A percentile compares a stretch with the other conserved stretches of the same genome.
Evolutionary conservation across 805 yeast species (phyloP).

Genomic region (Pichia phayaonensis): DNA sequence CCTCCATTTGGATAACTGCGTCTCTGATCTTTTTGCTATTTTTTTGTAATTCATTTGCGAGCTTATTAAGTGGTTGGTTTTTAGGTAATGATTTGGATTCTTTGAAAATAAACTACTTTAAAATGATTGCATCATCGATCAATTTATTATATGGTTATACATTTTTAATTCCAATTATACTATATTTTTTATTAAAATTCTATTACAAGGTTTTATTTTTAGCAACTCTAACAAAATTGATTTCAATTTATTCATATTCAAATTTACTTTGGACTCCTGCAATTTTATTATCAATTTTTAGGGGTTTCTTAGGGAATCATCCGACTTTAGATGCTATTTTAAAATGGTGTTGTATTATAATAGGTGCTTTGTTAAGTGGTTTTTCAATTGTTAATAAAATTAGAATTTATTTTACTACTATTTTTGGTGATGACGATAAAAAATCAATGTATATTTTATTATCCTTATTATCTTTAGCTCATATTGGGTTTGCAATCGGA

Average conservation of each 20-base stretch:
- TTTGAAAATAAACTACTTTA: slow-evolving; percentile 46
- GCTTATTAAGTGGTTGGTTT: slow-evolving; percentile 43
- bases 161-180: slow-evolving; percentile 49
- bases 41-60: slow-evolving; percentile 65
- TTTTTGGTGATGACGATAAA: slow-evolving; percentile 30
- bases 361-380: slow-evolving; percentile 59
- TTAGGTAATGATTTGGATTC: slow-evolving; percentile 34
- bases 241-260: slow-evolving; percentile 81
- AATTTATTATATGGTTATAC: slow-evolving; percentile 72
- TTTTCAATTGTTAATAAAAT: slow-evolving; percentile 42
- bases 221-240: slow-evolving; percentile 46
- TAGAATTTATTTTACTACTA: slow-evolving; percentile 32
- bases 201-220: slow-evolving; percentile 42
- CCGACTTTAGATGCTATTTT: slow-evolving; percentile 37
- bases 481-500: slow-evolving; percentile 50
- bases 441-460: slow-evolving; percentile 32
- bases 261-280: slow-evolving; percentile 83
- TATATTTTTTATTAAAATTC: slow-evolving; percentile 47
- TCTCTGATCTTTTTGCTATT: slow-evolving; percentile 70
- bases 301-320: slow-evolving; percentile 45
- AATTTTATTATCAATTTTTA: slow-evolving; percentile 50
- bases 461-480: slow-evolving; percentile 38
- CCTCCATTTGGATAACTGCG: slow-evolving; percentile 86
- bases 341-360: slow-evolving; percentile 55
- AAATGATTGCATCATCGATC: slow-evolving; percentile 58